phyloP scores from a whole-genome alignment of 768 basidiomycete genomes.

The Macrolepiota fuliginosa region DNA sequence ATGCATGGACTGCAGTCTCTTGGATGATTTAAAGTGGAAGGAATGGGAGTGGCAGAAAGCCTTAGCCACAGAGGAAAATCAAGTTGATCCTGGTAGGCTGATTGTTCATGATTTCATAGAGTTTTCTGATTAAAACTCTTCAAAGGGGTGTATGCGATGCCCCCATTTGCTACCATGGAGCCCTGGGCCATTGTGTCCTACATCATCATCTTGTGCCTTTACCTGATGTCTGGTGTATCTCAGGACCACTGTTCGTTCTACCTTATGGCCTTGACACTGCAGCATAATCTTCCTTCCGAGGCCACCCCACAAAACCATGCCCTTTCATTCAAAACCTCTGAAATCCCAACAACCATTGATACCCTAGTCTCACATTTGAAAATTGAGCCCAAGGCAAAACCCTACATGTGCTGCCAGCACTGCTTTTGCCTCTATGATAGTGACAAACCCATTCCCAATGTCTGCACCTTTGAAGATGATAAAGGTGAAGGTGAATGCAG shows the following conservation, averaged over 20 bases:
- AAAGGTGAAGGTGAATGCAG: neutral
- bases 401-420: neutral
- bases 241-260: neutral
- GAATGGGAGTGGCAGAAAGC: too few species aligned
- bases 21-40: too few species aligned
- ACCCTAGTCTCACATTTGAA: neutral
- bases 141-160: too few species aligned
- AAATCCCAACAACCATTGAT: neutral
- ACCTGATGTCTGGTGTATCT: neutral
- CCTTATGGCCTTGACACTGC: neutral
- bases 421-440: neutral
- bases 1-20: too few species aligned
- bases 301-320: too few species aligned
- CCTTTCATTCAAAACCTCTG: too few species aligned
- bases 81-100: too few species aligned
- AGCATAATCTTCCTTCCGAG: too few species aligned
- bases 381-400: neutral
- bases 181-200: neutral
- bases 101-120: too few species aligned
- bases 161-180: neutral
- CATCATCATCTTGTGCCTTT: neutral
- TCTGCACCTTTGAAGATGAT: neutral
- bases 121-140: too few species aligned
- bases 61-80: too few species aligned
- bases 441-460: neutral